Conservation (phyloP, 164 flowering plant species). For the Piper betle region DNA sequence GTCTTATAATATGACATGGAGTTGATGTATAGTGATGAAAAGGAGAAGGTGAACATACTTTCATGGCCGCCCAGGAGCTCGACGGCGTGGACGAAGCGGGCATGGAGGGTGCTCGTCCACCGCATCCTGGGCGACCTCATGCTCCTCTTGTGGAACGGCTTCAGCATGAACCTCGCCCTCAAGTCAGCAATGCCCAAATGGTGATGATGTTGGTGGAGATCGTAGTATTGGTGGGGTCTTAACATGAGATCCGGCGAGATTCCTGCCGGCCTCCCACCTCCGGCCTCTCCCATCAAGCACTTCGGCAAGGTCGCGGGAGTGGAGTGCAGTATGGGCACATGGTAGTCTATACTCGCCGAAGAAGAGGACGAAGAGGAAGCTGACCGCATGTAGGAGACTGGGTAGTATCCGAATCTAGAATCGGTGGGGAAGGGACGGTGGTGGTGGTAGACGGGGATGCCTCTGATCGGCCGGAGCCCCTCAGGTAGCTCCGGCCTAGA, state of each 20-base stretch:
- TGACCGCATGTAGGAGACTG: conserved; percentile 10
- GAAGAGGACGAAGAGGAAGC: conserved; percentile 9
- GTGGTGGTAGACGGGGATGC: conserved; percentile 28
- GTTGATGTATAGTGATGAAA: background rate
- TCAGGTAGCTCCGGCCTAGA: conserved; percentile 10
- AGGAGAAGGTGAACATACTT: conserved; percentile 22
- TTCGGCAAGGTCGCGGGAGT: conserved; percentile 9
- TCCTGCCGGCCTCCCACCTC: conserved; percentile 23
- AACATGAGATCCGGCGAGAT: conserved; percentile 16
- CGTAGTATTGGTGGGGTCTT: conserved; percentile 14
- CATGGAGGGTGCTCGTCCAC: conserved; percentile 64
- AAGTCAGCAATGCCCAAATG: conserved; percentile 21
- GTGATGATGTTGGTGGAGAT: conserved; percentile 20
- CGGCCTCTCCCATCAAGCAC: conserved; percentile 16
- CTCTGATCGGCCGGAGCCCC: conserved; percentile 2
- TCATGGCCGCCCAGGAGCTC: conserved; percentile 79
- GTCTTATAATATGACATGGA: too few species aligned
- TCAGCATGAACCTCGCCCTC: conserved; percentile 44
- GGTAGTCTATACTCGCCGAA: conserved; percentile 5
- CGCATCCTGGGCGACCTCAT: conserved; percentile 70
- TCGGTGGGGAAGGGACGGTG: conserved; percentile 36
- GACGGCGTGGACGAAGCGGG: conserved; percentile 62
- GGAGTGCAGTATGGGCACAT: conserved; percentile 21
- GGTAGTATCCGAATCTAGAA: conserved; percentile 23
- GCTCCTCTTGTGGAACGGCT: conserved; percentile 37